Conservation (phyloP, 2,329 filamentous ascomycete species). For the Zymoseptoria pseudotritici region DNA sequence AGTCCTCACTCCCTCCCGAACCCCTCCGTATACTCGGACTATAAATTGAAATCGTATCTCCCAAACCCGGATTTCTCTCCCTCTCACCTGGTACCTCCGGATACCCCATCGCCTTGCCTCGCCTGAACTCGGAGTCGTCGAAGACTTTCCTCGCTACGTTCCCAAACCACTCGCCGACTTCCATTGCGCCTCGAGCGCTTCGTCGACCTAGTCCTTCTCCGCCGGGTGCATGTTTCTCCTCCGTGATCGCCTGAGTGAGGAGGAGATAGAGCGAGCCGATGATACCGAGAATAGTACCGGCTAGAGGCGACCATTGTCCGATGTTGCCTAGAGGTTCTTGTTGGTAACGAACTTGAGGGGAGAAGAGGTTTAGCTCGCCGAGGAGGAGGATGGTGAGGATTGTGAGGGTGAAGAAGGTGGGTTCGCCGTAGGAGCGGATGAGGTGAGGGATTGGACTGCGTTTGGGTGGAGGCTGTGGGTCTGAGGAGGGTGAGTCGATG, state of each 20-base stretch:
- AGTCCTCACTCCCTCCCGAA: slow-evolving; percentile 3
- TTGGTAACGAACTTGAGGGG: slow-evolving; percentile 47
- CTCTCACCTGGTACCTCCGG: slow-evolving; percentile 51
- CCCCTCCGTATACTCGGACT: slow-evolving; percentile 2
- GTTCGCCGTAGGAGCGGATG: slow-evolving; percentile 37
- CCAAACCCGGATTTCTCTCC: slow-evolving; percentile 34
- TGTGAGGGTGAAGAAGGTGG: slow-evolving; percentile 52
- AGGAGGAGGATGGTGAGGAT: slow-evolving; percentile 53
- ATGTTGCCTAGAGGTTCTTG: slow-evolving; percentile 49
- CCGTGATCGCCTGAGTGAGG: slow-evolving; percentile 31
- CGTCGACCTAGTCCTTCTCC: slow-evolving; percentile 22
- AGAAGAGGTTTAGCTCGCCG: slow-evolving; percentile 60
- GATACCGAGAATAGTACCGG: slow-evolving; percentile 51
- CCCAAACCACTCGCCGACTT: slow-evolving; percentile 41
- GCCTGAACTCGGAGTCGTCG: slow-evolving; percentile 44
- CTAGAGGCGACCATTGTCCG: slow-evolving; percentile 54
- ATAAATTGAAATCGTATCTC: slow-evolving; percentile 10
- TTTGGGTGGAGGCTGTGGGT: neutral
- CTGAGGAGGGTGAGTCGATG: neutral
- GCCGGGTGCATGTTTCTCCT: slow-evolving; percentile 10
- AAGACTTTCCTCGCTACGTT: slow-evolving; percentile 43
- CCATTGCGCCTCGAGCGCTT: slow-evolving; percentile 39
- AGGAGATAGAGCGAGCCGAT: slow-evolving; percentile 53
- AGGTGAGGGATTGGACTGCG: neutral
- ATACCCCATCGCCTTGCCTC: slow-evolving; percentile 42